Conservation (phyloP, 2,329 filamentous ascomycete genomes). For the Botryotinia convoluta region DNA sequence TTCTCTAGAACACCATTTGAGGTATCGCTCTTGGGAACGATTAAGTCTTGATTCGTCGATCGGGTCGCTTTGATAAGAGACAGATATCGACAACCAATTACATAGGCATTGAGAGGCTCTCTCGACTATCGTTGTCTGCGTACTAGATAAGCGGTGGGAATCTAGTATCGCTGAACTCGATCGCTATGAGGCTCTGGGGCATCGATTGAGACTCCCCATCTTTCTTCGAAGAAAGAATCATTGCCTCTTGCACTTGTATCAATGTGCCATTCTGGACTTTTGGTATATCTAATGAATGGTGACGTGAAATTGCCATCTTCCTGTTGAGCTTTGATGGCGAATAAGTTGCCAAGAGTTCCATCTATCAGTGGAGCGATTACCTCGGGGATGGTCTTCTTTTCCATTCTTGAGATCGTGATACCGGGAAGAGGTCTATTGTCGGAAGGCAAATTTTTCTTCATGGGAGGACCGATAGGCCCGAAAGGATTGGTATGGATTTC, state of each 20-base stretch:
- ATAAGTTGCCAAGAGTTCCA: constrained; percentile 32
- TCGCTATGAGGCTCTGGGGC: not conserved
- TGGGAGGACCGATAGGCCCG: constrained; percentile 28
- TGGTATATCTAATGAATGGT: constrained; percentile 29
- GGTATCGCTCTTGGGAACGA: not conserved
- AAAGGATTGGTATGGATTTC: constrained; percentile 23
- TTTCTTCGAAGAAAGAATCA: constrained; percentile 35
- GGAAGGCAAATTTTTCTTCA: constrained; percentile 20
- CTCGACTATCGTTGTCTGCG: not conserved
- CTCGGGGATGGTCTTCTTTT: constrained; percentile 29
- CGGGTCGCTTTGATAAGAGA: not conserved
- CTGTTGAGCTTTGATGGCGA: constrained; percentile 30
- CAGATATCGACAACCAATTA: not conserved
- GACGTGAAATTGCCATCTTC: constrained; percentile 23
- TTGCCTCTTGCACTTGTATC: constrained; percentile 33
- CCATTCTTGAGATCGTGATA: constrained; percentile 30
- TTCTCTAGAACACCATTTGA: not conserved
- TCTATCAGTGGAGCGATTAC: constrained; percentile 32
- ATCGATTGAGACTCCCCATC: constrained; percentile 29
- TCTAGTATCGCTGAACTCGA: not conserved
- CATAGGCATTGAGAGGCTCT: not conserved
- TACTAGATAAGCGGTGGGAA: not conserved
- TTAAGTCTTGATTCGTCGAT: not conserved
- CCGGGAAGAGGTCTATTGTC: constrained; percentile 20
- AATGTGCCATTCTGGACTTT: constrained; percentile 29